Conservation (phyloP, 116 monocot genomes). For the Papilionanthe hybrid region DNA sequence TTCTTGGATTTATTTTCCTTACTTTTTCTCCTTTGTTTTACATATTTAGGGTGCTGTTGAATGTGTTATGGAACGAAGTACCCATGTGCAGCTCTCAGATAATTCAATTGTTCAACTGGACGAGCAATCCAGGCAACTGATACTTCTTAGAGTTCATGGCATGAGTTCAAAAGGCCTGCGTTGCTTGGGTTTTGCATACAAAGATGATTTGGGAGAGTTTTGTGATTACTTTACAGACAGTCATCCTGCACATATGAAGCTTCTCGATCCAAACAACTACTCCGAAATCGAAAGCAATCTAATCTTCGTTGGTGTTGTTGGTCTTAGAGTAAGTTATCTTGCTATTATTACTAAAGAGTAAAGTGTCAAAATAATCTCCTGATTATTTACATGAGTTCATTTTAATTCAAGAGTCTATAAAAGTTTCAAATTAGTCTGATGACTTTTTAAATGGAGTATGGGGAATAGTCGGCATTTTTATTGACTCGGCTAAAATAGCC, state of each 20-base stretch:
- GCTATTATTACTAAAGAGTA: not conserved
- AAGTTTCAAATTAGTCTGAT: too few species aligned
- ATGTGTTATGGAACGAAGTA: conserved; percentile 47
- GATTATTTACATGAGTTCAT: too few species aligned
- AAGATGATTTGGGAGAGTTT: conserved; percentile 57
- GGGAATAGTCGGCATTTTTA: too few species aligned
- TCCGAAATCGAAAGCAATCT: conserved; percentile 45
- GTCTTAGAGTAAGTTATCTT: conserved; percentile 39
- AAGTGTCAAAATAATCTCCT: too few species aligned
- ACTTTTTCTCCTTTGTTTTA: too few species aligned
- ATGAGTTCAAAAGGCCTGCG: conserved; percentile 75
- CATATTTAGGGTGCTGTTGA: conserved; percentile 53
- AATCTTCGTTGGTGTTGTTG: conserved; percentile 51
- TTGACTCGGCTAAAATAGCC: too few species aligned
- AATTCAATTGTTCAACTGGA: conserved; percentile 46
- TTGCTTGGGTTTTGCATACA: conserved; percentile 62
- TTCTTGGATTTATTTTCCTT: too few species aligned
- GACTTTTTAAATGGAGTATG: too few species aligned
- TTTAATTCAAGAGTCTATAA: too few species aligned
- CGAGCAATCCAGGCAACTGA: conserved; percentile 31
- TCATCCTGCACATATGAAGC: conserved; percentile 55
- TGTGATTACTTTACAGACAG: conserved; percentile 38
- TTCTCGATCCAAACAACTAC: conserved; percentile 55
- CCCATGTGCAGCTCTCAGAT: conserved; percentile 46
- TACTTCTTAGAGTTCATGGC: conserved; percentile 37